Evolutionary conservation across 2,329 filamentous ascomycete species (phyloP), one percentile per base, ranked within the genome.

Genomic region (Aspergillus tamarii): DNA sequence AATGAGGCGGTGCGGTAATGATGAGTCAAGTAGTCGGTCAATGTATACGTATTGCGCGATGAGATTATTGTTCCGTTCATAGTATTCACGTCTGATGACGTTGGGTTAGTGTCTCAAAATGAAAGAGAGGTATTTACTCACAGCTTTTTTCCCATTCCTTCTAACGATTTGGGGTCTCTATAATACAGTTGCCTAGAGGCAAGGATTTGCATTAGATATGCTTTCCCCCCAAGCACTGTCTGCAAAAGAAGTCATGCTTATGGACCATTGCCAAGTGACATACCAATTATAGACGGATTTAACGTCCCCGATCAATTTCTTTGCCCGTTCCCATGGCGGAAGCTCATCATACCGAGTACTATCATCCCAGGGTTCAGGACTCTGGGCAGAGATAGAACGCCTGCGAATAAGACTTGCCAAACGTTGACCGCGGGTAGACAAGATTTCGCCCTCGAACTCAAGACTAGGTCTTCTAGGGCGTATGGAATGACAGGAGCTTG

Each of bases 11-110:
- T 96, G 94, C 2, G 94, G 94, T n/a, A 97, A 87, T 34, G 92
- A 94, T 10, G 93, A 97, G 79, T 97, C 93, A 65, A 98, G 85
- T 62, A 98, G 83, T 59, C 90, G 88, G 79, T 97, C 94, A 71
- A 97, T 97, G 76, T 96, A 97, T 67, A 96, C 84, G 76, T 97
- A 98, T 76, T 96, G 91, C 76, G 95, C 91, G 64, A 98, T 88
- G 50, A 97, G 84, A 69, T 89, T 89, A 79, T 98, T 98, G 74
- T 89, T 94, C 50, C 92, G 88, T 82, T 96, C 90, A 74, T 98
- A 96, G 80, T 97, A 97, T 73, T 89, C 75, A 54, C 93, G 91
- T 64, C 88, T 90, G 67, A 14, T 23, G 10, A 4, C 10, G n/a
- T 50, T 8, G 12, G 41, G 48, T 16, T 58, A 61, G 28, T 64